Evolutionary conservation across 371 early-diverging fungal species (phyloP).

Genomic region (Basidiobolus meristosporus): DNA sequence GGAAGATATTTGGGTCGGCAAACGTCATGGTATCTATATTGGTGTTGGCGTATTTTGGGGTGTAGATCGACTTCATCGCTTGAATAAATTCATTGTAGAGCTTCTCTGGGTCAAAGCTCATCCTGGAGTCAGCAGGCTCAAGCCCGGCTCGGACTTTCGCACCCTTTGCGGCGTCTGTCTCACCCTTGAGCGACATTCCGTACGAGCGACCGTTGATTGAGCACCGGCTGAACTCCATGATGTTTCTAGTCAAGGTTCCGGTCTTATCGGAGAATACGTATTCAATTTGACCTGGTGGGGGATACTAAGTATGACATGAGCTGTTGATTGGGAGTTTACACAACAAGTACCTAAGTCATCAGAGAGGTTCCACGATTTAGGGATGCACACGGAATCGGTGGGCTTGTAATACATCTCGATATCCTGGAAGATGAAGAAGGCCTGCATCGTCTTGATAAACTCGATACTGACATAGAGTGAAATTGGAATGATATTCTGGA

Average conservation of each 20-base stretch:
- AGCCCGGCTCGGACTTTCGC: conserved; percentile 12
- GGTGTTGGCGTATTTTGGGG: conserved; percentile 47
- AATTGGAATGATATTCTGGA: conserved; percentile 92
- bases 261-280: conserved; percentile 92
- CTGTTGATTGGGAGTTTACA: conserved; percentile 92
- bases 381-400: conserved; percentile 40
- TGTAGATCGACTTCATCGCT: conserved; percentile 38
- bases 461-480: conserved; percentile 92
- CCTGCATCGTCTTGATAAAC: conserved; percentile 47
- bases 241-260: conserved; percentile 88
- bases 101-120: conserved; percentile 6
- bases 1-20: conserved; percentile 61
- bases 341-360: conserved; percentile 46
- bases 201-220: conserved; percentile 50
- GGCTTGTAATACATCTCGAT: conserved; percentile 65
- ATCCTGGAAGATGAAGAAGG: conserved; percentile 73
- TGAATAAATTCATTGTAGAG: conserved; percentile 31
- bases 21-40: conserved; percentile 48
- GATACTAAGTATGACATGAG: conserved; percentile 71
- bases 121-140: too few species aligned
- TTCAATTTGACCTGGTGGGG: conserved; percentile 68
- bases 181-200: conserved; percentile 41
- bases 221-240: conserved; percentile 73
- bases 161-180: conserved; percentile 34
- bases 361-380: conserved; percentile 77